Evolutionary conservation across 2,329 filamentous ascomycete species (phyloP).

Genomic region (Aspergillus neotritici): DNA sequence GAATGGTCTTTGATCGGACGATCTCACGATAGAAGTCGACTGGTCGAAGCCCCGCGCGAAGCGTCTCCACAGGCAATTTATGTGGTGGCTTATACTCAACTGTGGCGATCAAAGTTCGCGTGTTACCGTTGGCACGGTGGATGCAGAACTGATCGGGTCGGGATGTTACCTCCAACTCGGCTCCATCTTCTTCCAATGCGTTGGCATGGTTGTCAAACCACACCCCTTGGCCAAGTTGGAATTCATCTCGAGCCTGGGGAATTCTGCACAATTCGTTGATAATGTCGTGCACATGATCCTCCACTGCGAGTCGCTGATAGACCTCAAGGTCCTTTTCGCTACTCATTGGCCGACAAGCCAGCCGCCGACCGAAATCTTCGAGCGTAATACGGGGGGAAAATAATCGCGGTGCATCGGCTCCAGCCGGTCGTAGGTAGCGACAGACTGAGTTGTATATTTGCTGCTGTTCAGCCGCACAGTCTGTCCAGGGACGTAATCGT

Average conservation of each 20-base stretch:
- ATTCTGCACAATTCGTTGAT: conserved; percentile 23
- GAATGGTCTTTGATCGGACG: conserved; percentile 12
- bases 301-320: conserved; percentile 25
- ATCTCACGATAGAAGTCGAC: conserved; percentile 18
- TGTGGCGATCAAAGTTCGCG: conserved; percentile 6
- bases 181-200: conserved; percentile 7
- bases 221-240: conserved; percentile 18
- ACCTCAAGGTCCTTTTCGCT: conserved; percentile 26
- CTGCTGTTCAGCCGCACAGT: conserved; percentile 7
- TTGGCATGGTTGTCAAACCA: conserved; percentile 17
- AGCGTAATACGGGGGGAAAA: conserved; percentile 10
- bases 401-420: conserved; percentile 1
- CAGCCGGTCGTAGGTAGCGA: conserved; percentile 6
- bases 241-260: conserved; percentile 19
- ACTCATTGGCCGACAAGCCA: conserved; percentile 16
- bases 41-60: conserved; percentile 3
- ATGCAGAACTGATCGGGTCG: conserved; percentile 22
- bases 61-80: conserved; percentile 10
- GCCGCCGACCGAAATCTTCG: conserved; percentile 14
- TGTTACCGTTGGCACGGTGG: conserved; percentile 9
- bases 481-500: conserved; percentile 5
- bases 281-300: conserved; percentile 23
- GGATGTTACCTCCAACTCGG: conserved; percentile 3
- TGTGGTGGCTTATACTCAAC: conserved; percentile 15
- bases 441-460: conserved; percentile 11